These are phyloP conservation scores for Exidia glandulosa DNA, from an alignment of 768 basidiomycete genomes.

Conservation along the genomic window DNA sequence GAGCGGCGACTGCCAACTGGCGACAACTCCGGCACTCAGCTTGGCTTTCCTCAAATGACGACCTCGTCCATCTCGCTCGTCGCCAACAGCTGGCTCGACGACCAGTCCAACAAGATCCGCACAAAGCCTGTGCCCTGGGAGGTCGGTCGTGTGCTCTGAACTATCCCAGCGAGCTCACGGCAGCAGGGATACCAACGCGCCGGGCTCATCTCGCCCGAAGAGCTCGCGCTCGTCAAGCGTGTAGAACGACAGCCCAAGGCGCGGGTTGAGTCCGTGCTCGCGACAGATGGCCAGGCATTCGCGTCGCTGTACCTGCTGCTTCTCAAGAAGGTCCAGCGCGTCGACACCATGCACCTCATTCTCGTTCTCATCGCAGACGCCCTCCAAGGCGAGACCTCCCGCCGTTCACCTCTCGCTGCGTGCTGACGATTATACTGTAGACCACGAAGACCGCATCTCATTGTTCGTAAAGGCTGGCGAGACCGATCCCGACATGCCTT, in stretches of 20 bases:
- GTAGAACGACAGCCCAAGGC: constrained; percentile 72
- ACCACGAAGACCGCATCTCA: constrained; percentile 78
- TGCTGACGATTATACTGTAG: constrained; percentile 24
- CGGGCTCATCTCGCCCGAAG: constrained; percentile 77
- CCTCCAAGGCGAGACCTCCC: constrained; percentile 45
- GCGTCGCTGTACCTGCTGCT: constrained; percentile 83
- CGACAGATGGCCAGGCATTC: constrained; percentile 76
- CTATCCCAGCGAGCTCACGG: constrained; percentile 7
- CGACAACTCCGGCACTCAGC: background rate
- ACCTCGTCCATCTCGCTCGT: constrained; percentile 68
- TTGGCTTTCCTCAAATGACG: no score
- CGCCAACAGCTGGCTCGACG: constrained; percentile 76
- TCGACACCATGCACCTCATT: constrained; percentile 81
- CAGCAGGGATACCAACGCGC: constrained; percentile 89
- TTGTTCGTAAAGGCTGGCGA: constrained; percentile 55
- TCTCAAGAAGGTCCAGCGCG: constrained; percentile 73
- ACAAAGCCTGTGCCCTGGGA: constrained; percentile 94
- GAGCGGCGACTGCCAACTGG: background rate
- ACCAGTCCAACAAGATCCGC: constrained; percentile 76
- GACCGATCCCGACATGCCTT: constrained; percentile 71
- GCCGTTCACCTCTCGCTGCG: background rate
- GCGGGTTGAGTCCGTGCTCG: constrained; percentile 63
- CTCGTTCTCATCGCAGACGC: constrained; percentile 85
- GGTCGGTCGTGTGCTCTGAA: constrained; percentile 33
- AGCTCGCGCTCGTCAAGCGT: constrained; percentile 79